These are phyloP conservation scores for Arachis monticola DNA, from an alignment of 331 rosid species.

Conservation along the genomic window DNA sequence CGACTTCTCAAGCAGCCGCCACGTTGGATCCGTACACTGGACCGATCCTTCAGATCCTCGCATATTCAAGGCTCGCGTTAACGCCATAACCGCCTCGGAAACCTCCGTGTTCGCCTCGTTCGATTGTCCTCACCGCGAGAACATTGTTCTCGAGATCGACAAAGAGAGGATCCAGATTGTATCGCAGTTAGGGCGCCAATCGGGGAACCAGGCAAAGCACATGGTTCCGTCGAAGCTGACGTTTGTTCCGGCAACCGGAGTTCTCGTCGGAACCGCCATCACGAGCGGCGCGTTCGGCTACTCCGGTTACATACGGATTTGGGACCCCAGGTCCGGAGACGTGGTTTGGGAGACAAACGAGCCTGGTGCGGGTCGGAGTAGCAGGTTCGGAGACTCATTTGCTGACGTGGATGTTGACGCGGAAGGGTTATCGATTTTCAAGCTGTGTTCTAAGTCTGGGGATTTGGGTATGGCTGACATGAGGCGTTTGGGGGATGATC, in stretches of 20 bases:
- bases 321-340: conserved; percentile 74
- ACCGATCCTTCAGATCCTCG: conserved; percentile 76
- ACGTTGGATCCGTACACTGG: conserved; percentile 76
- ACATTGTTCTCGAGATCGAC: conserved; percentile 71
- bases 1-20: conserved; percentile 67
- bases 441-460: conserved; percentile 84
- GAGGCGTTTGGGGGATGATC: conserved; percentile 73
- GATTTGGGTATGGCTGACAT: conserved; percentile 90
- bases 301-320: conserved; percentile 74
- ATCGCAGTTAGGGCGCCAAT: conserved; percentile 62
- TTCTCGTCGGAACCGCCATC: conserved; percentile 64
- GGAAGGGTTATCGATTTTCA: conserved; percentile 63
- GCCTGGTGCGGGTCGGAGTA: conserved; percentile 85
- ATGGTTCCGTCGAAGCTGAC: conserved; percentile 62
- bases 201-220: conserved; percentile 75
- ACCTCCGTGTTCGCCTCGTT: conserved; percentile 66
- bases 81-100: conserved; percentile 58
- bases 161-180: conserved; percentile 60
- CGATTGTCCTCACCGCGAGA: conserved; percentile 70
- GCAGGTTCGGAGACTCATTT: conserved; percentile 84
- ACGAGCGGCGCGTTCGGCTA: conserved; percentile 75
- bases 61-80: conserved; percentile 80
- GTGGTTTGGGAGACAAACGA: conserved; percentile 87
- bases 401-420: conserved; percentile 68
- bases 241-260: conserved; percentile 64